These are phyloP conservation scores for Talaromyces sp. DNA, from an alignment of 2,329 filamentous ascomycete species.

Conservation along the genomic window DNA sequence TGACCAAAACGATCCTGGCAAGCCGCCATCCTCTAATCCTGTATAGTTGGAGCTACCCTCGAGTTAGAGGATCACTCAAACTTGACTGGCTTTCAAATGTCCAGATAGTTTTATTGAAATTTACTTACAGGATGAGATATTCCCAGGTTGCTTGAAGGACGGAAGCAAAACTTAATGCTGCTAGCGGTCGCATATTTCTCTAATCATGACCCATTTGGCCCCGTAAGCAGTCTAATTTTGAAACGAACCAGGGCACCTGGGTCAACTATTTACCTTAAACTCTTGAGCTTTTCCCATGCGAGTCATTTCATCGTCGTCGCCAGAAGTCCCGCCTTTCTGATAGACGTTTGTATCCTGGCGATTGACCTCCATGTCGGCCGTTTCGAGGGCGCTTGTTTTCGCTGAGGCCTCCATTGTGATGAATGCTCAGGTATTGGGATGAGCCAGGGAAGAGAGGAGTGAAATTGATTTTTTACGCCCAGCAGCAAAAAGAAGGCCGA, in stretches of 20 bases:
- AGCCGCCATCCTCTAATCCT: slow-evolving; percentile 29
- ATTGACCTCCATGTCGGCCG: background rate
- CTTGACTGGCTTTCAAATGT: background rate
- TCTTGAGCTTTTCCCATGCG: background rate
- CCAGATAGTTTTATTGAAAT: background rate
- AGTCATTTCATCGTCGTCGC: background rate
- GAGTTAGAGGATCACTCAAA: background rate
- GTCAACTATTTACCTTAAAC: background rate
- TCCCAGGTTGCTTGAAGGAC: slow-evolving; percentile 42
- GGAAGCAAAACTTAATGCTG: slow-evolving; percentile 38
- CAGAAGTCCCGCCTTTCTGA: background rate
- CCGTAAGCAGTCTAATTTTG: background rate
- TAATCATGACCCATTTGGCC: slow-evolving; percentile 7
- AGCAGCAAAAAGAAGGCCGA: too few species aligned
- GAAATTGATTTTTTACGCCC: too few species aligned
- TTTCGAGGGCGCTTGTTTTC: background rate
- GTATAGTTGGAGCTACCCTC: slow-evolving; percentile 24
- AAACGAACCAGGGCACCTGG: background rate
- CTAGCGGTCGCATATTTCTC: slow-evolving; percentile 37
- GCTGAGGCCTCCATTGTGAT: background rate
- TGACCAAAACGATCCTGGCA: slow-evolving; percentile 33
- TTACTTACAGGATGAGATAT: slow-evolving; percentile 35
- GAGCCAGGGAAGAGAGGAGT: too few species aligned
- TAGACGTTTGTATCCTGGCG: background rate
- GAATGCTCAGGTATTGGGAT: too few species aligned